phyloP scores from a whole-genome alignment of 176 grass and related monocot genomes.

The Alloteropsis semialata region DNA sequence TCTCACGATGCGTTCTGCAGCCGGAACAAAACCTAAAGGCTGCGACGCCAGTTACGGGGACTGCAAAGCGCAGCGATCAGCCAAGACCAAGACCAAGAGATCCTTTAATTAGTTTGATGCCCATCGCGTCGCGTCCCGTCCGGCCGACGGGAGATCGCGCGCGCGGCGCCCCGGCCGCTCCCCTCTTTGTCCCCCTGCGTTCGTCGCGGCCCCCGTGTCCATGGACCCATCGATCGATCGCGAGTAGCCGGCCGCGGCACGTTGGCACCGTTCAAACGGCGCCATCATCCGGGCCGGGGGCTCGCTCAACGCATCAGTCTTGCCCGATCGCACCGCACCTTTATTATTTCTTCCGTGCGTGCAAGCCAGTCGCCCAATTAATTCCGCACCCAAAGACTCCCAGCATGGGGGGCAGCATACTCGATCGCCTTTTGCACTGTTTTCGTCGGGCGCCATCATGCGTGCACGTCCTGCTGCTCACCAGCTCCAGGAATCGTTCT shows the following conservation, averaged over 20 bases:
- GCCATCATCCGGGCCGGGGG: too few relatives aligned
- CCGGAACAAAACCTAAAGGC: neutral
- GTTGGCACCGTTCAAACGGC: too few relatives aligned
- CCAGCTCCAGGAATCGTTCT: too few relatives aligned
- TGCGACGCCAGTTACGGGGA: neutral
- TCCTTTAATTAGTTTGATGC: neutral
- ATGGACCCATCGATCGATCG: too few relatives aligned
- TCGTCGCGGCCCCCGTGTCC: conserved; percentile 1
- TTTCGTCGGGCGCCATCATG: conserved; percentile 35
- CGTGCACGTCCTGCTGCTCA: too few relatives aligned
- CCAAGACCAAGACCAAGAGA: too few relatives aligned
- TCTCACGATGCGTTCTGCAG: neutral
- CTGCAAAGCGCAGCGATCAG: neutral
- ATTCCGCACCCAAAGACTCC: neutral
- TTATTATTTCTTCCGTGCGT: neutral
- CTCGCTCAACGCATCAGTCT: too few relatives aligned
- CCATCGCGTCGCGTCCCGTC: neutral
- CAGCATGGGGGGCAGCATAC: too few relatives aligned
- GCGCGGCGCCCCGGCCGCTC: neutral
- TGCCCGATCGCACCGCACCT: too few relatives aligned
- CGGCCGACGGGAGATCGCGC: neutral
- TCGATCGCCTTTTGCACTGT: neutral
- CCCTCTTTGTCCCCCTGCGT: neutral
- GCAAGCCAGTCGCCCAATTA: neutral
- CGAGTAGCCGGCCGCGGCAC: too few relatives aligned